Evolutionary conservation across 352 stramenopile species (phyloP).

Genomic region (Globisporangium camurandrum): DNA sequence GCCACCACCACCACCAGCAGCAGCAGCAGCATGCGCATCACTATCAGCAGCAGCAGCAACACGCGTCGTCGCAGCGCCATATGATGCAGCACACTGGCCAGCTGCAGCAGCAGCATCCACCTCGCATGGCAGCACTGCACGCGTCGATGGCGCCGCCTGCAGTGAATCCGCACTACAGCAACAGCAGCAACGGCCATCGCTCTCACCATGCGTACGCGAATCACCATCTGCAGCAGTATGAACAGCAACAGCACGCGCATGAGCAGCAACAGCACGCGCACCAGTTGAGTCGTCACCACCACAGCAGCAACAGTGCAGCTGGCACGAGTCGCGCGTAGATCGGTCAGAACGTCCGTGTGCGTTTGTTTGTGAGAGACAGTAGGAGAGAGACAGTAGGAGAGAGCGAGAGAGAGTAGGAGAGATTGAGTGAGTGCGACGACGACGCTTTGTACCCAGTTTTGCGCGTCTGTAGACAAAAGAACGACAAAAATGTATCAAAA

Average conservation of each 20-base stretch:
- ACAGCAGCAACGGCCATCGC: neutral
- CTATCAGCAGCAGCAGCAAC: neutral
- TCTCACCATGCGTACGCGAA: no score
- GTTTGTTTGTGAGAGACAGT: no score
- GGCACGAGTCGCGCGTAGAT: conserved; percentile 36
- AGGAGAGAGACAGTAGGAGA: no score
- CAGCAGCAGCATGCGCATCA: conserved; percentile 6
- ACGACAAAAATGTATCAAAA: conserved; percentile 41
- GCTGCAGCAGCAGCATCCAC: conserved; percentile 1
- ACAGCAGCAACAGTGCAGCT: conserved; percentile 18
- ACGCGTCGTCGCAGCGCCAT: no score
- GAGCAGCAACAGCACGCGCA: conserved; percentile 21
- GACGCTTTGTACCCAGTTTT: conserved; percentile 60
- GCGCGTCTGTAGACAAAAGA: conserved; percentile 60
- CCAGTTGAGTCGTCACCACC: conserved; percentile 24
- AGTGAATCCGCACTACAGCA: neutral
- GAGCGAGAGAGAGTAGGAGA: no score
- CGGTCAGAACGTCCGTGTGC: conserved; percentile 11
- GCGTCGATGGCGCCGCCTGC: neutral
- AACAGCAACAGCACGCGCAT: conserved; percentile 14
- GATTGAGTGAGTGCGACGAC: conserved; percentile 7
- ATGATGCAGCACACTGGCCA: conserved; percentile 4
- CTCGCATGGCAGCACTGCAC: conserved; percentile 18
- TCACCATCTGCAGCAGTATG: neutral
- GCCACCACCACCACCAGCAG: conserved; percentile 8